Evolutionary conservation across 306 rosid species (phyloP), one percentile per base, ranked within the genome.

Genomic region (Fragaria ananassa): DNA sequence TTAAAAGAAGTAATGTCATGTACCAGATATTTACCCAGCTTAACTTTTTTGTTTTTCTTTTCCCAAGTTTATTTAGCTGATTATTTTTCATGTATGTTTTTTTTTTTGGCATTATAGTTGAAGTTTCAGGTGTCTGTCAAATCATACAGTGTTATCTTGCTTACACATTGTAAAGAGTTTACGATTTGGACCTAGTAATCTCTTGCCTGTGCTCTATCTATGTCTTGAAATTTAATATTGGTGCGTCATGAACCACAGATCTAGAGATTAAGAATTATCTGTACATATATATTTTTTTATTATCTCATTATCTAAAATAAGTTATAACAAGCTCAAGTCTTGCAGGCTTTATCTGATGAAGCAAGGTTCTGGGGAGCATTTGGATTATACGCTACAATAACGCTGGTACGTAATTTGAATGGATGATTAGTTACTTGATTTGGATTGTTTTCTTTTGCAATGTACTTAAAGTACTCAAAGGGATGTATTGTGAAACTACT

Each of bases 331-430:
- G 58, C 78, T 4, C 83, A 56, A 87, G 81, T 72, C 67, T 77
- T 81, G 81, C 89, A 96, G 99, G 91, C 79, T 69, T 76, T 86
- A 76, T 84, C 85, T 45, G 92, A 89, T 77, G 98, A 91, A 86
- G 96, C 97, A 61, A 87, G 93, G 81, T 96, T 96, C 74, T 96
- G 97, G 97, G 98, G 99, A 82, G 93, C 97, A 70, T 92, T 92
- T 85, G 99, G 97, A 49, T 88, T 89, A 73, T 88, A 89, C 74
- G 92, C 99, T 63, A 41, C 81, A 72, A 35, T 86, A 44, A 87
- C 98, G 78, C n/a, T 79, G 93, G 99, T 96, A 76, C 66, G 96
- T 80, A 49, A 23, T 23, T 12, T 61, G 45, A 51, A 62, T 62
- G 41, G 42, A 62, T 29, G 67, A 62, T 50, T 72, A 72, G 19